Conservation (phyloP, 257 asterid species). For the Solanum sejunctum region DNA sequence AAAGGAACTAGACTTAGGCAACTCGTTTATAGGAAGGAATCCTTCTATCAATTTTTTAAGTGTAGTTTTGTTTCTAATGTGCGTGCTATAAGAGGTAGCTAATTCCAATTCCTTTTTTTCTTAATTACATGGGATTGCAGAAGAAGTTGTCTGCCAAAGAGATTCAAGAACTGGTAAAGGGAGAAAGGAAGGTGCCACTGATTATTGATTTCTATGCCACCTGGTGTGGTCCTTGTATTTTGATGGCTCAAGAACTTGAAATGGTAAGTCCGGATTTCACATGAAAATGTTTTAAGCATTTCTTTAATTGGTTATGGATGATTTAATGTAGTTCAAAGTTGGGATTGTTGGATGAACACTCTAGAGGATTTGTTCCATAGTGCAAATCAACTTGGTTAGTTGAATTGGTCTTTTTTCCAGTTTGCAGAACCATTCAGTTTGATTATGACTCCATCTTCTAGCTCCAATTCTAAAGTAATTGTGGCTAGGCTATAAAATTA, state of each 20-base stretch:
- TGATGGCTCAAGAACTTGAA: constrained; percentile 99
- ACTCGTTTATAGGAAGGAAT: background rate
- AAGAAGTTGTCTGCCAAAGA: constrained; percentile 76
- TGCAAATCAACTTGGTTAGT: background rate
- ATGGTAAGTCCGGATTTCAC: constrained; percentile 37
- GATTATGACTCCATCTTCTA: background rate
- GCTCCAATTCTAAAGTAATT: background rate
- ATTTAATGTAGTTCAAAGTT: background rate
- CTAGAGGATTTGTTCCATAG: background rate
- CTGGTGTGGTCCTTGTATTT: constrained; percentile 97
- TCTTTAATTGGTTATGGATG: background rate
- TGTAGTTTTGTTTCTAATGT: background rate
- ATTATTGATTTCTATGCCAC: constrained; percentile 89
- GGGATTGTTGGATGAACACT: background rate
- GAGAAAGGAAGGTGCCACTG: constrained; percentile 71
- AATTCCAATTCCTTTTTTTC: background rate
- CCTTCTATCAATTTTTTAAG: background rate
- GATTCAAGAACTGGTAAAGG: constrained; percentile 68
- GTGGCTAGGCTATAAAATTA: background rate
- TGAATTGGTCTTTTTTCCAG: background rate
- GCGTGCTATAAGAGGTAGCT: background rate
- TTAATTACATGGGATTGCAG: constrained; percentile 21
- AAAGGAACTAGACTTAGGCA: background rate
- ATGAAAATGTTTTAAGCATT: background rate
- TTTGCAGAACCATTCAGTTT: background rate